Percentiles rank a stretch among this genome's conserved stretches.
phyloP scores from a whole-genome alignment of 345 rosid species.

The Populus pruinosa region DNA sequence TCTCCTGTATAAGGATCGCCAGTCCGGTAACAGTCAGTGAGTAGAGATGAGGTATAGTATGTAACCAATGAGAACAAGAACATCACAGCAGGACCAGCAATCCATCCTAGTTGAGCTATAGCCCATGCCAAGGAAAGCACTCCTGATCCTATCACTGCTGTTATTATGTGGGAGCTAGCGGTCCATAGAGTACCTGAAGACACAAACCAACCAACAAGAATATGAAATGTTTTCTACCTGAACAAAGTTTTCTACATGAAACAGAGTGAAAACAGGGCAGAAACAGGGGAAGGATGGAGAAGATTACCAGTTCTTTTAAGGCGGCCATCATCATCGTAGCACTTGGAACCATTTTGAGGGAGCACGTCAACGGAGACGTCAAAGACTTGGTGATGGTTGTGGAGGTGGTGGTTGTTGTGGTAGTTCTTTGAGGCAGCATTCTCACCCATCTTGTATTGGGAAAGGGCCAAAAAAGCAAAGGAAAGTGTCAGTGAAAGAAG shows the following conservation, averaged over 20 bases:
- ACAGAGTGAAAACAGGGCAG: neutral
- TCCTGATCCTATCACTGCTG: constrained; percentile 27
- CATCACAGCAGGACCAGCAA: constrained; percentile 12
- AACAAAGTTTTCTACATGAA: neutral
- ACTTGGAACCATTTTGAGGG: constrained; percentile 6
- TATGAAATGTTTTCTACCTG: neutral
- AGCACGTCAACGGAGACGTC: neutral
- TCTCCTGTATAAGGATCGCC: constrained; percentile 41
- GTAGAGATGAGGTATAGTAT: constrained; percentile 24
- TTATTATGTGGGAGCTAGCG: constrained; percentile 17
- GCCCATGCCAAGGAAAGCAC: constrained; percentile 23
- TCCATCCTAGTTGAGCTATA: constrained; percentile 28
- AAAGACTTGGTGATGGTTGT: neutral
- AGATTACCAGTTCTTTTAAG: constrained; percentile 6
- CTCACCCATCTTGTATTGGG: constrained; percentile 20
- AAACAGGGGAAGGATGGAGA: neutral
- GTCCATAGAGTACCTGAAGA: constrained; percentile 18
- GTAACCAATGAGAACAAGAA: constrained; percentile 13
- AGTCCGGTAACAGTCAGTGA: constrained; percentile 39
- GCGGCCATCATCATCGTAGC: constrained; percentile 10
- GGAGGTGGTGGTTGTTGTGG: constrained; percentile 4
- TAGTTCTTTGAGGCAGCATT: constrained; percentile 9
- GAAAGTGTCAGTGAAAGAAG: neutral
- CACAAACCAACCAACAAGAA: neutral
- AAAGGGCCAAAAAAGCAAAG: neutral